Percentiles rank a stretch among this genome's conserved stretches.
phyloP scores from a whole-genome alignment of 2,329 filamentous ascomycete genomes.

The Penicillium freii region DNA sequence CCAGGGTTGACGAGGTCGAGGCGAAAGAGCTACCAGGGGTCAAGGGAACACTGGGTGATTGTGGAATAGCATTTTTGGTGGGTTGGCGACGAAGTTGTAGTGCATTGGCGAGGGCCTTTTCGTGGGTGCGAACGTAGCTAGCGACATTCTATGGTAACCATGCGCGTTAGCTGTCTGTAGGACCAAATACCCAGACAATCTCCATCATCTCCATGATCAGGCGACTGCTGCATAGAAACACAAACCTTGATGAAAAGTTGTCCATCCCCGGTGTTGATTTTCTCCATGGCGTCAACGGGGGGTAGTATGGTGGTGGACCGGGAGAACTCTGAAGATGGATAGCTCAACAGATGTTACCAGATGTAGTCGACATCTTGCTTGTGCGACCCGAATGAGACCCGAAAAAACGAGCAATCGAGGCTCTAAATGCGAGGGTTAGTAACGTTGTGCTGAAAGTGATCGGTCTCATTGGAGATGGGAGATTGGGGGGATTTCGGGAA shows the following conservation, averaged over 20 bases:
- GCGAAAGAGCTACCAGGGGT: slow-evolving; percentile 57
- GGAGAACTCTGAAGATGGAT: slow-evolving; percentile 37
- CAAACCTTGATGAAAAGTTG: slow-evolving; percentile 50
- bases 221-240: neutral
- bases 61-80: slow-evolving; percentile 65
- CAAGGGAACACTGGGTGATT: slow-evolving; percentile 53
- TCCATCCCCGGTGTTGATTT: slow-evolving; percentile 51
- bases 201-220: neutral
- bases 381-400: slow-evolving; percentile 16
- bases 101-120: slow-evolving; percentile 94
- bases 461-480: neutral
- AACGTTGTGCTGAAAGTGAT: neutral
- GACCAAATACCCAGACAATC: neutral
- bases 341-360: slow-evolving; percentile 35
- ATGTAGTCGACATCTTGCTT: slow-evolving; percentile 38
- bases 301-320: slow-evolving; percentile 25
- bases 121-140: slow-evolving; percentile 93
- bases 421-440: slow-evolving; percentile 9
- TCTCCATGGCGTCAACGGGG: slow-evolving; percentile 44
- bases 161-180: slow-evolving; percentile 3
- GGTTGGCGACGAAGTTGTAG: slow-evolving; percentile 75
- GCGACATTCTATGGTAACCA: slow-evolving; percentile 71
- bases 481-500: neutral
- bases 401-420: slow-evolving; percentile 8
- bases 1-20: slow-evolving; percentile 69